Percentiles rank a stretch among this genome's conserved stretches.
Conservation (phyloP, 768 basidiomycete genomes). For the Hypholoma sublateritium region DNA sequence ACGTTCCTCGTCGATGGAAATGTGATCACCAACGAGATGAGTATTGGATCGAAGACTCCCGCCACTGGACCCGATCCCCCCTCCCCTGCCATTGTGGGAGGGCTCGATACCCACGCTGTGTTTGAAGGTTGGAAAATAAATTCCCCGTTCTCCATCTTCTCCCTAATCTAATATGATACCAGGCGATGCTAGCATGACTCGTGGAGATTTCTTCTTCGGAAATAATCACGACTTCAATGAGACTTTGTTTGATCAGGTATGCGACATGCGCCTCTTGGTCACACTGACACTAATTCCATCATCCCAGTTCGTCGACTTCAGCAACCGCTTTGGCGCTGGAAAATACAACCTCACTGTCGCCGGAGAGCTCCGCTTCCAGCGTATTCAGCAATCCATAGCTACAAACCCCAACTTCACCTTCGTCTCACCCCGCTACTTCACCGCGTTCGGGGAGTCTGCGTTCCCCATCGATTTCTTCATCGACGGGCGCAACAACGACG, state of each 20-base stretch:
- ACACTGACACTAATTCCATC: slow-evolving; percentile 3
- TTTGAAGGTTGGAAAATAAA: not conserved
- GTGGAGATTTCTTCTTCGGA: not conserved
- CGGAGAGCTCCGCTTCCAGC: slow-evolving; percentile 19
- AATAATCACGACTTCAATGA: not conserved
- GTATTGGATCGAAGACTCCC: not conserved
- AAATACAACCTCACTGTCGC: slow-evolving; percentile 24
- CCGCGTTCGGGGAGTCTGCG: slow-evolving; percentile 17
- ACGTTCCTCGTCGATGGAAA: not conserved
- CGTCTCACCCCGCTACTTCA: slow-evolving; percentile 22
- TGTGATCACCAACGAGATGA: not conserved
- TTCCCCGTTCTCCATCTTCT: not conserved
- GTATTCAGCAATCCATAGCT: slow-evolving; percentile 24
- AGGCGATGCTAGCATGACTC: not conserved
- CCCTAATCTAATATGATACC: not conserved
- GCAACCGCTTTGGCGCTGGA: slow-evolving; percentile 22
- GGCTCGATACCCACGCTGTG: not conserved
- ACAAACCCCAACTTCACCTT: slow-evolving; percentile 24
- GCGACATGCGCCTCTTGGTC: not conserved
- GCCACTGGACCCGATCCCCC: not conserved
- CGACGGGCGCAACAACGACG: slow-evolving; percentile 19
- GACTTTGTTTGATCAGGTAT: not conserved
- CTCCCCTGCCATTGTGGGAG: not conserved
- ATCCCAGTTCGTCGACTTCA: slow-evolving; percentile 21
- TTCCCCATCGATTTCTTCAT: slow-evolving; percentile 18